Evolutionary conservation across 1,139 yeast genomes (phyloP).

Genomic region (Blastobotrys ciferrii): DNA sequence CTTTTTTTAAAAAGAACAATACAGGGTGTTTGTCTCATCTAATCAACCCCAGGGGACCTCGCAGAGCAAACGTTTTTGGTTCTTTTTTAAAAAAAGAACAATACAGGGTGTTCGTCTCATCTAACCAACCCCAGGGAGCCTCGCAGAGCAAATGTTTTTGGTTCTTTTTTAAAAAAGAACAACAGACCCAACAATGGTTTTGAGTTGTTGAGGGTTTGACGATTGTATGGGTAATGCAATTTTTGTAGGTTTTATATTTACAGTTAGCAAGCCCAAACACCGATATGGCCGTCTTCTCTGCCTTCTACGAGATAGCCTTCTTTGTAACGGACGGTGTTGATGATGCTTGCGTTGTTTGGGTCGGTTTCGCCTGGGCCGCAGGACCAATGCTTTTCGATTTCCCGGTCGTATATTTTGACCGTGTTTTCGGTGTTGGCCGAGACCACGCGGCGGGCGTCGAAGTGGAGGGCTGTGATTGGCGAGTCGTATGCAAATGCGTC

Average conservation of each 20-base stretch:
- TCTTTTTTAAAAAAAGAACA: too few relatives aligned
- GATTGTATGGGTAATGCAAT: not conserved
- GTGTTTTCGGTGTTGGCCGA: constrained; percentile 49
- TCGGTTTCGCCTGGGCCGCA: constrained; percentile 45
- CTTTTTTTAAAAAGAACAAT: too few relatives aligned
- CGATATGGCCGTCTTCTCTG: constrained; percentile 54
- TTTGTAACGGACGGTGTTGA: constrained; percentile 48
- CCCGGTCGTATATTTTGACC: constrained; percentile 56
- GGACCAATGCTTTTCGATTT: constrained; percentile 50
- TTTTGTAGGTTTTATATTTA: not conserved
- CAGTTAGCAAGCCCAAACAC: constrained; percentile 54
- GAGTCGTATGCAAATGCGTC: constrained; percentile 59
- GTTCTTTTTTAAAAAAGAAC: too few relatives aligned
- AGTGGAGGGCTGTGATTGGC: constrained; percentile 52
- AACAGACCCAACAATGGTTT: too few relatives aligned
- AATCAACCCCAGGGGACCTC: too few relatives aligned
- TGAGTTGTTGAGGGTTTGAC: too few relatives aligned
- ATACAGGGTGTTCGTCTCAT: too few relatives aligned
- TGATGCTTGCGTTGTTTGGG: constrained; percentile 32
- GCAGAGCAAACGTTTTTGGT: too few relatives aligned
- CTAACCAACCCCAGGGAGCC: too few relatives aligned
- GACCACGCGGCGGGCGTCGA: constrained; percentile 55
- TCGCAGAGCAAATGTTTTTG: too few relatives aligned
- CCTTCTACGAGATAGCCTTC: constrained; percentile 68
- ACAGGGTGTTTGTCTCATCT: too few relatives aligned